Conservation (phyloP, 352 stramenopile genomes). For the Halophytophthora batemanensis region DNA sequence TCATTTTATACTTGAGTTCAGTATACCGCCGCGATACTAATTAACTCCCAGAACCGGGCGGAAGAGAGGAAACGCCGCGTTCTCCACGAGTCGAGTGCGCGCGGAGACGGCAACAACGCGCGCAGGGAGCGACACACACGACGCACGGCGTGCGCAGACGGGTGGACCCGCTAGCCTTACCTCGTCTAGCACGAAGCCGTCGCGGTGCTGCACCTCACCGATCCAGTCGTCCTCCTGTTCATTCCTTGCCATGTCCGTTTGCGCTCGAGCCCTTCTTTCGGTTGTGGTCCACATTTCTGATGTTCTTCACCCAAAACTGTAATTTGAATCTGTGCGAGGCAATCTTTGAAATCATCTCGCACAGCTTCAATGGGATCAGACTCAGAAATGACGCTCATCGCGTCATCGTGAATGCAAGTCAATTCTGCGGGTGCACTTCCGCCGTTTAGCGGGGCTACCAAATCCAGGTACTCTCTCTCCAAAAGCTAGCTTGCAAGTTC, state of each 20-base stretch:
- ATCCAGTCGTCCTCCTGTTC: constrained; percentile 72
- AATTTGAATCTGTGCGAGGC: no score
- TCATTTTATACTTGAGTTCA: constrained; percentile 12
- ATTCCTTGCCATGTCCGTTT: constrained; percentile 42
- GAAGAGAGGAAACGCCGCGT: constrained; percentile 8
- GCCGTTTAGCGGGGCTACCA: no score
- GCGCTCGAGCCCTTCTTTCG: no score
- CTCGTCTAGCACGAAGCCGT: constrained; percentile 61
- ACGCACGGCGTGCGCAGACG: not conserved
- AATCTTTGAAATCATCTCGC: no score
- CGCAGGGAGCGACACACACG: not conserved
- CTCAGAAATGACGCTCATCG: no score
- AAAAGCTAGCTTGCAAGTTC: no score
- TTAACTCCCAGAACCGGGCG: not conserved
- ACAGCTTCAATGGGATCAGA: no score
- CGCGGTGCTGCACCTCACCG: constrained; percentile 43
- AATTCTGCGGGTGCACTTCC: no score
- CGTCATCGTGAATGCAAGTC: no score
- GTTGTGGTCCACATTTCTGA: no score
- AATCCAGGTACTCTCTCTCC: no score
- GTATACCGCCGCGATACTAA: constrained; percentile 9
- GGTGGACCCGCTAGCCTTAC: constrained; percentile 19
- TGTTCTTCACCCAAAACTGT: no score
- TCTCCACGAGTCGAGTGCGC: not conserved
- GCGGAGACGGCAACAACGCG: constrained; percentile 1